Evolutionary conservation across 2,329 filamentous ascomycete species (phyloP).

Genomic region (Colletotrichum endophyticum): DNA sequence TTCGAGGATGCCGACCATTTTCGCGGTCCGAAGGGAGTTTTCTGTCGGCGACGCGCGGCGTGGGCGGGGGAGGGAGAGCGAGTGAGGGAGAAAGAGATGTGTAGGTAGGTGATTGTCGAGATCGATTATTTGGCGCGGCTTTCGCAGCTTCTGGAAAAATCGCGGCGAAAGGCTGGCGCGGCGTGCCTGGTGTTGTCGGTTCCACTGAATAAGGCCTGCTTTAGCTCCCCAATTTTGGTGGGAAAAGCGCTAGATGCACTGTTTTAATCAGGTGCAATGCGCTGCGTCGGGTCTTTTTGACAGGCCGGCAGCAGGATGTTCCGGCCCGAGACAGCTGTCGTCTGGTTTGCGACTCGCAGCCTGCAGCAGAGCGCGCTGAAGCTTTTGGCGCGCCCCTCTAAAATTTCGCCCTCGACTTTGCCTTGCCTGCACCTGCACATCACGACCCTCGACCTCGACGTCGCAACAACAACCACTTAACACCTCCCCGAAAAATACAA

Average conservation of each 20-base stretch:
- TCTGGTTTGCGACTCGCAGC: background rate
- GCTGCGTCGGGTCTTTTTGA: background rate
- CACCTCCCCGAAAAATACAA: background rate
- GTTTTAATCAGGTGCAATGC: background rate
- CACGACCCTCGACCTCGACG: background rate
- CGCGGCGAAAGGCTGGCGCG: background rate
- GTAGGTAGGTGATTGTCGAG: background rate
- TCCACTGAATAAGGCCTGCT: constrained; percentile 19
- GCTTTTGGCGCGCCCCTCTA: constrained; percentile 15
- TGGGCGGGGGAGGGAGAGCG: no score
- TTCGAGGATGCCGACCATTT: constrained; percentile 76
- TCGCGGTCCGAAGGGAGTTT: background rate
- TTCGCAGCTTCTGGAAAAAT: background rate
- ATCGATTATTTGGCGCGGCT: background rate
- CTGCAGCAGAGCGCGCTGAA: background rate
- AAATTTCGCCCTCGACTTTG: constrained; percentile 5
- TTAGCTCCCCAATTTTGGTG: constrained; percentile 6
- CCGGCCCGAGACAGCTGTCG: background rate
- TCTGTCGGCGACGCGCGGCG: background rate
- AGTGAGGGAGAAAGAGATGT: background rate
- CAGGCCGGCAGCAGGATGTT: background rate
- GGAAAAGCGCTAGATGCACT: background rate
- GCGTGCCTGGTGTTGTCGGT: background rate
- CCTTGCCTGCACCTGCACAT: background rate
- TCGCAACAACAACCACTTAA: background rate